These are phyloP conservation scores for Colletotrichum chlorophyti DNA, from an alignment of 2,329 filamentous ascomycete genomes.

Conservation along the genomic window DNA sequence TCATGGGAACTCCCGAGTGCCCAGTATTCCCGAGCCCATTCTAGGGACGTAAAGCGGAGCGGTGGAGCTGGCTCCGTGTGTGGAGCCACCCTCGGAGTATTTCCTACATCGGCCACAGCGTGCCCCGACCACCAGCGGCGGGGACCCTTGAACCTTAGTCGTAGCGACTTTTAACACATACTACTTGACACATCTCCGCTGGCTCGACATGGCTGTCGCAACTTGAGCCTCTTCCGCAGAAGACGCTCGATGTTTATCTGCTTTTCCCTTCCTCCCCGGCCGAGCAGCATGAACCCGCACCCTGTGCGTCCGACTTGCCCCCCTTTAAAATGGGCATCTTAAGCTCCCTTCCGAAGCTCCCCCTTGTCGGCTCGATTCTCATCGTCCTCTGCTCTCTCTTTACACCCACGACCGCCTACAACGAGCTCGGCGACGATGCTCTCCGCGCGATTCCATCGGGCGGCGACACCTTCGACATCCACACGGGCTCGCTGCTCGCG, in stretches of 20 bases:
- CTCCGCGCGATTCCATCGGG: conserved; percentile 76
- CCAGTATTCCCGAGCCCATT: conserved; percentile 1
- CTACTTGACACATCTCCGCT: conserved; percentile 7
- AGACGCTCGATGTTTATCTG: conserved; percentile 5
- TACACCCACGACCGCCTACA: conserved; percentile 45
- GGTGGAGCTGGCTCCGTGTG: conserved; percentile 5
- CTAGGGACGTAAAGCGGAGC: not conserved
- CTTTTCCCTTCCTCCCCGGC: not conserved
- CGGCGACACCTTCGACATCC: conserved; percentile 79
- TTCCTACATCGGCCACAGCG: conserved; percentile 8
- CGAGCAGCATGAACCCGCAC: conserved; percentile 25
- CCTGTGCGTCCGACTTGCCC: conserved; percentile 16
- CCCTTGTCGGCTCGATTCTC: conserved; percentile 28
- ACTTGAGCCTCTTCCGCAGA: conserved; percentile 8
- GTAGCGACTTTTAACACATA: conserved; percentile 8
- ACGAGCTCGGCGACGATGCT: conserved; percentile 74
- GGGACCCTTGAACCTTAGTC: conserved; percentile 23
- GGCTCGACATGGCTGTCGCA: conserved; percentile 4
- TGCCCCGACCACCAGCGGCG: conserved; percentile 20
- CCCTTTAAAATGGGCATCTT: conserved; percentile 23
- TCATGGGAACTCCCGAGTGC: too few species aligned
- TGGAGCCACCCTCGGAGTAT: conserved; percentile 25
- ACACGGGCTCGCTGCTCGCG: conserved; percentile 76
- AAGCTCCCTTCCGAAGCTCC: conserved; percentile 23
- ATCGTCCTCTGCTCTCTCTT: conserved; percentile 32